Conservation (phyloP, 1,284 basidiomycete genomes). For the Cystobasidiaceae sp. region DNA sequence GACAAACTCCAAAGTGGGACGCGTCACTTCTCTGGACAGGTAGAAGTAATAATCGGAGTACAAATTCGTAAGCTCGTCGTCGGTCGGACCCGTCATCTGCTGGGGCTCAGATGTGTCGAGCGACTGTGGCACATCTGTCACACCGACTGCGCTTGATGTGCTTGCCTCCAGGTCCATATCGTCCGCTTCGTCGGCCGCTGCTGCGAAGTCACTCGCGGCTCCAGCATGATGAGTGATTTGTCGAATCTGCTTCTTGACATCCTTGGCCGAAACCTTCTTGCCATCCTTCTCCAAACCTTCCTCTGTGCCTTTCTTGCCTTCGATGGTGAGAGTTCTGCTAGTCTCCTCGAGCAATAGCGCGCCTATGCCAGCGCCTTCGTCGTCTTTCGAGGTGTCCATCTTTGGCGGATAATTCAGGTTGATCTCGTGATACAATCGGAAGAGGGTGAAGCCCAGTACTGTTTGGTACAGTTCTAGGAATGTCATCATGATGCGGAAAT, state of each 20-base stretch:
- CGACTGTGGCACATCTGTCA: slow-evolving; percentile 20
- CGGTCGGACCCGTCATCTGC: slow-evolving; percentile 47
- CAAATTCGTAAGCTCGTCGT: slow-evolving; percentile 51
- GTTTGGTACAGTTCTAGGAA: slow-evolving; percentile 99
- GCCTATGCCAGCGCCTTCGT: slow-evolving; percentile 73
- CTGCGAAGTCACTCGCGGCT: slow-evolving; percentile 46
- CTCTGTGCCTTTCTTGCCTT: slow-evolving; percentile 37
- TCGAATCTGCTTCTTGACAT: slow-evolving; percentile 53
- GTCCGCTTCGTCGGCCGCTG: slow-evolving; percentile 16
- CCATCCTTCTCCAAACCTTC: slow-evolving; percentile 33
- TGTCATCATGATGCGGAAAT: slow-evolving; percentile 96
- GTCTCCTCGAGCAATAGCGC: slow-evolving; percentile 73
- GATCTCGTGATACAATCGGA: slow-evolving; percentile 93
- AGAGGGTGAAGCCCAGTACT: slow-evolving; percentile 88
- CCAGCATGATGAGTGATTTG: slow-evolving; percentile 39
- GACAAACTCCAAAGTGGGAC: slow-evolving; percentile 90
- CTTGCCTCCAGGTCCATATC: slow-evolving; percentile 18
- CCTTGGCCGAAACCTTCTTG: slow-evolving; percentile 51
- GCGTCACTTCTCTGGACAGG: slow-evolving; percentile 88
- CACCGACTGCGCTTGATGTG: slow-evolving; percentile 24
- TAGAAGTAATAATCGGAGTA: slow-evolving; percentile 89
- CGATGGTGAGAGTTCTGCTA: slow-evolving; percentile 40
- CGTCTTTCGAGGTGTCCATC: slow-evolving; percentile 76
- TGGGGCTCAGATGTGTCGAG: slow-evolving; percentile 46
- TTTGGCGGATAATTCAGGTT: slow-evolving; percentile 93